Percentiles rank a stretch among this genome's conserved stretches.
Evolutionary conservation across 768 basidiomycete genomes (phyloP).

Genomic region (Russula brevipes): DNA sequence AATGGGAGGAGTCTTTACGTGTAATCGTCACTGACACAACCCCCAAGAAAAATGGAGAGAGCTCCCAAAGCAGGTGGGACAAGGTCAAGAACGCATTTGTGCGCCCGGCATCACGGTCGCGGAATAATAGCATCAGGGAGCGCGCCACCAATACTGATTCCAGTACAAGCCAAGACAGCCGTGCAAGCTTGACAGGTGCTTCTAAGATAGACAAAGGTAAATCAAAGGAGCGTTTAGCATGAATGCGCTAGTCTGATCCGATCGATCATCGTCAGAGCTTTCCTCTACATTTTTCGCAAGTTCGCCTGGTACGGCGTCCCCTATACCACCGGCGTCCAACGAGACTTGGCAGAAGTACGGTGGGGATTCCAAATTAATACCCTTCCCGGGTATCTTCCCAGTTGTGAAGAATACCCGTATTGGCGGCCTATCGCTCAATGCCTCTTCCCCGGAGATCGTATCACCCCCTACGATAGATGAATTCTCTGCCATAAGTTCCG

Average conservation of each 20-base stretch:
- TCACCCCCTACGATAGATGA: slow-evolving; percentile 44
- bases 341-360: slow-evolving; percentile 70
- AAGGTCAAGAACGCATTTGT: slow-evolving; percentile 65
- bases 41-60: slow-evolving; percentile 55
- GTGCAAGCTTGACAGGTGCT: slow-evolving; percentile 26
- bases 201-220: slow-evolving; percentile 23
- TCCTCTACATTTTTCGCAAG: slow-evolving; percentile 38
- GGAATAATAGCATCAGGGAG: slow-evolving; percentile 68
- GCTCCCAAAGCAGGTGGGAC: slow-evolving; percentile 59
- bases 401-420: slow-evolving; percentile 67
- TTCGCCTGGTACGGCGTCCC: slow-evolving; percentile 57
- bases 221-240: background rate
- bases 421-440: slow-evolving; percentile 45
- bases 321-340: slow-evolving; percentile 70
- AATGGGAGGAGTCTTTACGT: slow-evolving; percentile 31
- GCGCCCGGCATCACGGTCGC: slow-evolving; percentile 67
- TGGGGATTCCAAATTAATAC: slow-evolving; percentile 68
- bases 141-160: slow-evolving; percentile 62
- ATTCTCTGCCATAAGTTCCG: slow-evolving; percentile 38
- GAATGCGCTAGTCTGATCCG: background rate
- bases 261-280: slow-evolving; percentile 8
- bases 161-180: slow-evolving; percentile 25
- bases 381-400: slow-evolving; percentile 90
- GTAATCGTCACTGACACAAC: slow-evolving; percentile 31
- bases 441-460: slow-evolving; percentile 46